Evolutionary conservation across 1,284 basidiomycete genomes (phyloP).

Genomic region (Wolfiporia cocos): DNA sequence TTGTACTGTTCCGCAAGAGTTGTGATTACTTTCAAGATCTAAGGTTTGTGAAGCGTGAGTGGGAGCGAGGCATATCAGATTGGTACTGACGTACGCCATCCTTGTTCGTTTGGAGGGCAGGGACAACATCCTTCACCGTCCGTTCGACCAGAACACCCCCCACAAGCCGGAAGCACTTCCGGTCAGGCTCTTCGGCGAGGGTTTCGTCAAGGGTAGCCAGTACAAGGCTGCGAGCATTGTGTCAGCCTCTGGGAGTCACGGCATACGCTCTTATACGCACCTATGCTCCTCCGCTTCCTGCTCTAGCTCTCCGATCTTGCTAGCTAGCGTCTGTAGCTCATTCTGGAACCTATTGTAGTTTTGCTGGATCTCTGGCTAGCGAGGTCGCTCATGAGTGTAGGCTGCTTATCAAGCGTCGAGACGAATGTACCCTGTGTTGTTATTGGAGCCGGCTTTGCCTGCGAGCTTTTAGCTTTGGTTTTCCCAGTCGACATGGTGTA

Average conservation of each 20-base stretch:
- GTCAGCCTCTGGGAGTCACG: background rate
- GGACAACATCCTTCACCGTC: conserved; percentile 93
- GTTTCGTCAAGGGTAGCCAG: conserved; percentile 82
- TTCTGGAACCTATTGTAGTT: conserved; percentile 71
- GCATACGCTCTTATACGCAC: conserved; percentile 37
- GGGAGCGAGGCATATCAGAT: background rate
- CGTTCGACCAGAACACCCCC: conserved; percentile 95
- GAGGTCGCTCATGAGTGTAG: conserved; percentile 17
- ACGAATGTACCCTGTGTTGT: conserved; percentile 59
- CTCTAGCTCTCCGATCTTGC: conserved; percentile 92
- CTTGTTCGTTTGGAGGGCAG: conserved; percentile 80
- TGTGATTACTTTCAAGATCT: conserved; percentile 79
- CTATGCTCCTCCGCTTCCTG: conserved; percentile 89
- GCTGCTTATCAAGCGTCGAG: no score
- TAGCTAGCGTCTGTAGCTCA: conserved; percentile 80
- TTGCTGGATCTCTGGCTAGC: conserved; percentile 73
- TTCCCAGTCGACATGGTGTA: conserved; percentile 40
- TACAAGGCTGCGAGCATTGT: conserved; percentile 60
- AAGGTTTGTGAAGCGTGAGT: conserved; percentile 3
- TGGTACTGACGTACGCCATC: conserved; percentile 57
- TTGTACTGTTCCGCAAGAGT: conserved; percentile 83
- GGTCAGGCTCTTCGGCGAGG: conserved; percentile 72
- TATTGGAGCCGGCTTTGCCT: conserved; percentile 40
- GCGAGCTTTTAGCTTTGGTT: conserved; percentile 36
- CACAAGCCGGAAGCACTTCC: conserved; percentile 95